Conservation (phyloP, 495 filamentous ascomycete genomes). For the Talaromyces liani region DNA sequence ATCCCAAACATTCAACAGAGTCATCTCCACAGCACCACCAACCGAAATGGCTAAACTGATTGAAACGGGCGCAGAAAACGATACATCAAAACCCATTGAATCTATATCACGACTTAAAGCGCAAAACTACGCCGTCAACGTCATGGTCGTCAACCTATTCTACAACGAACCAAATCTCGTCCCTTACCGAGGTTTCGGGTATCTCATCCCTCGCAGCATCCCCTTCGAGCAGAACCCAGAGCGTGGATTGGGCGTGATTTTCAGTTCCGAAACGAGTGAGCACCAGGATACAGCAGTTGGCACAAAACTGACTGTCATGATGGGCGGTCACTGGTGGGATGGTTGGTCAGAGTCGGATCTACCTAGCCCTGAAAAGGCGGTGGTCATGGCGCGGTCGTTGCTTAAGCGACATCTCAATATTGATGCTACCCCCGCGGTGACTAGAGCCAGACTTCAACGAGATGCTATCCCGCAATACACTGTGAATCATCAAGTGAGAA, state of each 20-base stretch:
- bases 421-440: conserved; percentile 44
- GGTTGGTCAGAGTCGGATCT: conserved; percentile 40
- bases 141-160: conserved; percentile 89
- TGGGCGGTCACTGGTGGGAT: conserved; percentile 93
- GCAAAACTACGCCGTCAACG: conserved; percentile 60
- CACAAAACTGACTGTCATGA: conserved; percentile 90
- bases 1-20: conserved; percentile 44
- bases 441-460: conserved; percentile 54
- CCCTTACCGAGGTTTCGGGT: conserved; percentile 71
- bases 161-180: conserved; percentile 59
- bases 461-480: conserved; percentile 87
- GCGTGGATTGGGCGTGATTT: conserved; percentile 79
- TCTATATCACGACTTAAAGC: conserved; percentile 32
- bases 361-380: conserved; percentile 55
- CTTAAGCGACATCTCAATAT: conserved; percentile 71
- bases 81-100: conserved; percentile 11
- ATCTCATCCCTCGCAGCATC: conserved; percentile 72
- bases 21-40: conserved; percentile 64
- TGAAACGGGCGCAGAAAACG: conserved; percentile 9
- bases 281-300: conserved; percentile 50
- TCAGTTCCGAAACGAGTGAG: conserved; percentile 64
- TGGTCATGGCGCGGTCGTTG: conserved; percentile 57
- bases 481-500: conserved; percentile 62
- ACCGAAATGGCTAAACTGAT: conserved; percentile 21
- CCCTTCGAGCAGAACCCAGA: conserved; percentile 71